phyloP scores from a whole-genome alignment of 2,329 filamentous ascomycete genomes.

The Monilinia fructicola region DNA sequence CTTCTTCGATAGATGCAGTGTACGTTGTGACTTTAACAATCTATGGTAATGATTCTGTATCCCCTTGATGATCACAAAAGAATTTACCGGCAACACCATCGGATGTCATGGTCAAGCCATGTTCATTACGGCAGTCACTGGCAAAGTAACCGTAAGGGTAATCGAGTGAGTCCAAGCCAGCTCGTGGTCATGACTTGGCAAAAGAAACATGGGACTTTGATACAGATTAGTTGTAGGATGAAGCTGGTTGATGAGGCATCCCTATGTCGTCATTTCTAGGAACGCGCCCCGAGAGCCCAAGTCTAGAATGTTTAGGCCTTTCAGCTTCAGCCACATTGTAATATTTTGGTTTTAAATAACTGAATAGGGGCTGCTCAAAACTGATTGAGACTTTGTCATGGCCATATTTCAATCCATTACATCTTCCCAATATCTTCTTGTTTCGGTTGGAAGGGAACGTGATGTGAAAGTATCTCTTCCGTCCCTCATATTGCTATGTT shows the following conservation, averaged over 20 bases:
- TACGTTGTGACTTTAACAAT: background rate
- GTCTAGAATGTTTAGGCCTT: slow-evolving; percentile 6
- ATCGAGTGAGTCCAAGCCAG: background rate
- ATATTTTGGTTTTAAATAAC: slow-evolving; percentile 30
- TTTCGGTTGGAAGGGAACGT: slow-evolving; percentile 52
- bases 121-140: background rate
- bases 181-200: background rate
- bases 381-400: slow-evolving; percentile 6
- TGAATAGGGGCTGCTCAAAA: slow-evolving; percentile 29
- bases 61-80: background rate
- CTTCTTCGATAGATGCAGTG: background rate
- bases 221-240: slow-evolving; percentile 10
- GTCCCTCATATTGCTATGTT: slow-evolving; percentile 52
- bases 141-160: background rate
- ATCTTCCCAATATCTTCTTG: slow-evolving; percentile 61
- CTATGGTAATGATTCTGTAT: background rate
- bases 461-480: slow-evolving; percentile 44
- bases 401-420: slow-evolving; percentile 59
- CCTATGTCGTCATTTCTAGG: slow-evolving; percentile 5
- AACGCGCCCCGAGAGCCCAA: background rate
- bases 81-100: background rate
- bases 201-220: background rate
- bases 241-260: background rate
- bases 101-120: background rate
- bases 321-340: slow-evolving; percentile 16